These are phyloP conservation scores for Zygosaccharomyces pseudobailii DNA, from an alignment of 1,139 yeast genomes.

Conservation along the genomic window DNA sequence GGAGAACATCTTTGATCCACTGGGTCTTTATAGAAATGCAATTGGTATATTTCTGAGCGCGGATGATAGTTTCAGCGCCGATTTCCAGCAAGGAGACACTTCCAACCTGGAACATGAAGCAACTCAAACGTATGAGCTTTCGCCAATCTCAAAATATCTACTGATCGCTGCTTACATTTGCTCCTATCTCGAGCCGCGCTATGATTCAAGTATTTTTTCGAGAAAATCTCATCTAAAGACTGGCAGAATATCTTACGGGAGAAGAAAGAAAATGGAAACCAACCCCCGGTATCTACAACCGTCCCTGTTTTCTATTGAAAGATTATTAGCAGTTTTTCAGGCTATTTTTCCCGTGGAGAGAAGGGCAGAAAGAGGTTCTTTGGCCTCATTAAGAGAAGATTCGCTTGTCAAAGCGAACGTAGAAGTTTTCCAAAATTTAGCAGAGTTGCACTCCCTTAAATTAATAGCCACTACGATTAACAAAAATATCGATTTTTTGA, in stretches of 20 bases:
- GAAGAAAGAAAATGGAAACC: slow-evolving; percentile 44
- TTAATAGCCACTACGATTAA: slow-evolving; percentile 40
- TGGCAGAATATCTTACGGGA: slow-evolving; percentile 39
- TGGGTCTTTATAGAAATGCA: slow-evolving; percentile 25
- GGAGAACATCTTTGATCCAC: slow-evolving; percentile 24
- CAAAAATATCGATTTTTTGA: slow-evolving; percentile 52
- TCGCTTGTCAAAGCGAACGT: slow-evolving; percentile 41
- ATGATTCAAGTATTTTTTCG: slow-evolving; percentile 60
- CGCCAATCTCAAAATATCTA: slow-evolving; percentile 55
- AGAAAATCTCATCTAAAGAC: slow-evolving; percentile 45
- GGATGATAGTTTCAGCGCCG: slow-evolving; percentile 23
- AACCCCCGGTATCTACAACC: slow-evolving; percentile 59
- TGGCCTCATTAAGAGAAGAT: slow-evolving; percentile 21
- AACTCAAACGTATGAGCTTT: slow-evolving; percentile 37
- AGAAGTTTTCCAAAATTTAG: slow-evolving; percentile 57
- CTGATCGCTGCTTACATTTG: slow-evolving; percentile 70
- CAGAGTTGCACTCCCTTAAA: slow-evolving; percentile 56
- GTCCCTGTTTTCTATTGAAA: slow-evolving; percentile 59
- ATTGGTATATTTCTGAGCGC: slow-evolving; percentile 23
- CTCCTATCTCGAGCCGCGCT: slow-evolving; percentile 58
- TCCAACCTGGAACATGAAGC: slow-evolving; percentile 17
- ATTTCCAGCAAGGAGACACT: slow-evolving; percentile 9
- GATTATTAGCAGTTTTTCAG: slow-evolving; percentile 63
- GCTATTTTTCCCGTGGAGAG: slow-evolving; percentile 43
- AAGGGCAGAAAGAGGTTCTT: slow-evolving; percentile 16